Base-by-base conservation (phyloP, 2,329 filamentous ascomycete species). In the Colletotrichum lindemuthianum region DNA sequence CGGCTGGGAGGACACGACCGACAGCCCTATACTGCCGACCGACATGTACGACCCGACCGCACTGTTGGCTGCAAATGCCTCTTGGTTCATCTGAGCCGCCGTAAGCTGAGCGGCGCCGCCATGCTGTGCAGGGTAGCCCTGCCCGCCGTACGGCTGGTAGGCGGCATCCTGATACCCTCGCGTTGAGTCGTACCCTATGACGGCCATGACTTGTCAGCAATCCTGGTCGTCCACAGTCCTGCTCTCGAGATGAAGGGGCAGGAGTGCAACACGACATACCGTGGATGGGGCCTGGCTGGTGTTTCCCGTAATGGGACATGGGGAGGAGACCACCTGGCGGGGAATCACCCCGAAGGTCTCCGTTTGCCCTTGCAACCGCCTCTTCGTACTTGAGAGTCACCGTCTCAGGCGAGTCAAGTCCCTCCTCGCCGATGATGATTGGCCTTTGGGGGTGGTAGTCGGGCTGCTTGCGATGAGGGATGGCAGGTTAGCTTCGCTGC, bases 281-380 rank as follows among this genome's bases (percentile, higher is more conserved):
- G 80, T 95, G 91, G 82, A 94, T 86, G 77, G 90, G 90, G 77
- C 90, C 84, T 79, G 89, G 84, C 77, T 91, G 88, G 64, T 88
- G 80, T 80, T 96, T 97, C 84, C 93, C 94, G 79, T 90, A 90
- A 78, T 68, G 67, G 53, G 92, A 90, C 91, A 94, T 94, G 79
- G 90, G 88, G 80, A 92, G 81, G 73, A 88, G 77, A 76, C 80
- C 67, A 47, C 65, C 77, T 76, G 76, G 82, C 75, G 84, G 82
- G 79, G 81, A 87, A 79, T 83, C 87, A 83, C 82, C 81, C 72
- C 77, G 78, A 76, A 80, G 80, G 77, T 79, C 81, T 76, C 82
- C 82, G 80, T 81, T 83, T 69, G 78, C 81, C 78, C 79, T 80
- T 68, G 79, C 81, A 47, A 82, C 81, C 72, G 78, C 84, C 76